These are phyloP conservation scores for Mortierella hygrophila DNA, from an alignment of 192 early-diverging fungal genomes.

Conservation along the genomic window DNA sequence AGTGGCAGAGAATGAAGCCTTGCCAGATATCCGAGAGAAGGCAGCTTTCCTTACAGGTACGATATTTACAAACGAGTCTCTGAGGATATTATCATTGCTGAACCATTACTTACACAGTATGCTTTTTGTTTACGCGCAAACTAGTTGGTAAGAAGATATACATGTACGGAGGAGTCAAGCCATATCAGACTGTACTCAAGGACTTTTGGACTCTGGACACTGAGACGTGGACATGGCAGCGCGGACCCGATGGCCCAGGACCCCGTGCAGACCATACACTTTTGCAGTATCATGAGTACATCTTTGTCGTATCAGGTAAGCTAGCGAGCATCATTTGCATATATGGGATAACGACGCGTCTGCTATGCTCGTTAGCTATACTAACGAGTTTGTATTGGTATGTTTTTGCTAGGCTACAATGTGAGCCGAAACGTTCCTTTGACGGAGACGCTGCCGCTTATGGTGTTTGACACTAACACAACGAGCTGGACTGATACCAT, in stretches of 20 bases:
- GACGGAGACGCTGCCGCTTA: conserved; percentile 15
- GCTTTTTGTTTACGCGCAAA: neutral
- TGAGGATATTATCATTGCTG: neutral
- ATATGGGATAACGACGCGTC: too few relatives aligned
- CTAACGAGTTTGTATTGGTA: neutral
- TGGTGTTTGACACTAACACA: conserved; percentile 42
- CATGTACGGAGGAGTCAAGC: conserved; percentile 51
- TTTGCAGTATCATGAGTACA: conserved; percentile 46
- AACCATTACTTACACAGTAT: neutral
- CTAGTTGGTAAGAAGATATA: conserved; percentile 45
- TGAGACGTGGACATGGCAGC: conserved; percentile 43
- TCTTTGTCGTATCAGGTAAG: conserved; percentile 42
- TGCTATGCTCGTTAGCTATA: too few relatives aligned
- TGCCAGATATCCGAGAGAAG: conserved; percentile 46
- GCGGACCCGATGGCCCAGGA: conserved; percentile 37
- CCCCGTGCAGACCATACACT: conserved; percentile 47
- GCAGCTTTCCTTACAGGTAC: conserved; percentile 43
- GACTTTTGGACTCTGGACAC: conserved; percentile 52
- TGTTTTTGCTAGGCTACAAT: conserved; percentile 27
- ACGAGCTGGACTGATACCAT: conserved; percentile 37
- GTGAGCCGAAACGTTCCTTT: conserved; percentile 35
- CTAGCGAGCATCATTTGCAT: neutral
- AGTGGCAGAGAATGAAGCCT: conserved; percentile 4
- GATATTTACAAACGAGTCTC: neutral
- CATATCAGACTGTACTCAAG: conserved; percentile 41